Conservation (phyloP, 352 stramenopile genomes). For the Phytophthora tentaculata region DNA sequence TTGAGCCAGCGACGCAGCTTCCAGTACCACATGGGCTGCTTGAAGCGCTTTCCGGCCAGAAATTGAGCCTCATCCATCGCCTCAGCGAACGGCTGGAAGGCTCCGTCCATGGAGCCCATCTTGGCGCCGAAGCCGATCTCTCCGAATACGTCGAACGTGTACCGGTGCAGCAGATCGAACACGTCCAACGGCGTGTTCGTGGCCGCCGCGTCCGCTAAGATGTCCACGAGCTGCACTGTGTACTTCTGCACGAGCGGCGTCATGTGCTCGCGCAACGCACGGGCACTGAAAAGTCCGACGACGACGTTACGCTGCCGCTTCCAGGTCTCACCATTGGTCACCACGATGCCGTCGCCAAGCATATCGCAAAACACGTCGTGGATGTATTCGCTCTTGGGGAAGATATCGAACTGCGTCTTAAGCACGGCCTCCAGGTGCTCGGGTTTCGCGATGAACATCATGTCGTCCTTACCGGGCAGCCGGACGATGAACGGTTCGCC, state of each 20-base stretch:
- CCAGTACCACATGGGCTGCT: constrained; percentile 46
- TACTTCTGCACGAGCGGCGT: constrained; percentile 45
- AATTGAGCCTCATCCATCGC: constrained; percentile 42
- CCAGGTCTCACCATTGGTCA: constrained; percentile 49
- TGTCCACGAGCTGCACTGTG: constrained; percentile 33
- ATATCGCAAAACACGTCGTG: constrained; percentile 49
- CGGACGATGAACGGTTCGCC: constrained; percentile 43
- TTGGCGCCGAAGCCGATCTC: constrained; percentile 52
- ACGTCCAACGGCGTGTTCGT: constrained; percentile 23
- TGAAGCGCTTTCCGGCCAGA: constrained; percentile 37
- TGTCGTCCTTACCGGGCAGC: constrained; percentile 47
- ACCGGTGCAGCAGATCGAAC: constrained; percentile 49
- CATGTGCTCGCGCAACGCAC: constrained; percentile 50
- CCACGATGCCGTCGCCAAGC: constrained; percentile 52
- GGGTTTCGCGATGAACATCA: constrained; percentile 51
- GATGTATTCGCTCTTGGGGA: constrained; percentile 53
- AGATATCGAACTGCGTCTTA: constrained; percentile 58
- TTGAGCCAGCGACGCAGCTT: constrained; percentile 53
- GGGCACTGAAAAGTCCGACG: constrained; percentile 48
- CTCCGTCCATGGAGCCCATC: constrained; percentile 38
- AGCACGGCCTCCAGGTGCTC: constrained; percentile 61
- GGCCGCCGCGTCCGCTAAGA: constrained; percentile 23
- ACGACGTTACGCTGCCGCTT: constrained; percentile 47
- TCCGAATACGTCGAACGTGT: constrained; percentile 53
- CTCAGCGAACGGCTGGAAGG: constrained; percentile 43